These are phyloP conservation scores for Yarrowia bubula DNA, from an alignment of 805 yeast species.

Conservation along the genomic window DNA sequence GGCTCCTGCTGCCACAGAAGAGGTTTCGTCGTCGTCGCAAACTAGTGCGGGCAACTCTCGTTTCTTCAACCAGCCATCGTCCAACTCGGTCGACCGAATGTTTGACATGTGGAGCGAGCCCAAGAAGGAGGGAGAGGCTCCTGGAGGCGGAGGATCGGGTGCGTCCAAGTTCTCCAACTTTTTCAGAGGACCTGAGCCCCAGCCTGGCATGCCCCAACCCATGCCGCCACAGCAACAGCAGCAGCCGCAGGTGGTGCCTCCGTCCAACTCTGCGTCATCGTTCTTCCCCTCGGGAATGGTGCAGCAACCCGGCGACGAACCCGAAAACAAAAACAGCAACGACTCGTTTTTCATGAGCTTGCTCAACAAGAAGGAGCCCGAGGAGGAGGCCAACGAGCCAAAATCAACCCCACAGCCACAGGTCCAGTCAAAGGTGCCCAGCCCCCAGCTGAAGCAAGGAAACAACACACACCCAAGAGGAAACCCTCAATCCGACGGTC, in stretches of 20 bases:
- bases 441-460: conserved; percentile 9
- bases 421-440: neutral
- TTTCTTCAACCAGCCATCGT: neutral
- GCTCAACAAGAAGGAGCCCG: conserved; percentile 16
- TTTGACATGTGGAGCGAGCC: conserved; percentile 96
- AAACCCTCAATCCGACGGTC: neutral
- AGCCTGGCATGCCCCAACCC: neutral
- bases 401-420: conserved; percentile 1
- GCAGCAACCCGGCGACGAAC: conserved; percentile 4
- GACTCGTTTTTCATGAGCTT: conserved; percentile 28
- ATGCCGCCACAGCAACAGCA: conserved; percentile 15
- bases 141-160: conserved; percentile 2
- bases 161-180: conserved; percentile 27
- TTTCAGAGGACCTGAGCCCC: conserved; percentile 26
- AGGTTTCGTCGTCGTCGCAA: neutral
- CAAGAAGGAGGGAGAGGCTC: conserved; percentile 49
- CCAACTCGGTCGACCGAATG: conserved; percentile 70
- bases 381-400: neutral
- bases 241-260: neutral
- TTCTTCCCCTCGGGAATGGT: conserved; percentile 13
- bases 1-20: neutral
- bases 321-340: conserved; percentile 26
- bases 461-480: conserved; percentile 10
- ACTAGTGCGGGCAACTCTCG: neutral
- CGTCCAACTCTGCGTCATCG: neutral